These are phyloP conservation scores for Phaffomyces opuntiae DNA, from an alignment of 805 yeast genomes.

Conservation along the genomic window DNA sequence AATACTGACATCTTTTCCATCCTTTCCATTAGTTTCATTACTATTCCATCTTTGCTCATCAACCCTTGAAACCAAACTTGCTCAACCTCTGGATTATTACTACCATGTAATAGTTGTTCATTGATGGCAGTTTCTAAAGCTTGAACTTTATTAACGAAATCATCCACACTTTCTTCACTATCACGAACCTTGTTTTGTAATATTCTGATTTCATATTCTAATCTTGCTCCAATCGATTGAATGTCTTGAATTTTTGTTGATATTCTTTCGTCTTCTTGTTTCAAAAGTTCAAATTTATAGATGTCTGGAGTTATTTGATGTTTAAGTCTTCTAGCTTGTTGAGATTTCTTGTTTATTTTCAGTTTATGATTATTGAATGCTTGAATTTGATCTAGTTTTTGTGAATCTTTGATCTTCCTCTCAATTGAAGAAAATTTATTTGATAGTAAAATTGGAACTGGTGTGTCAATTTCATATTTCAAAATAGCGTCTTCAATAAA, in stretches of 20 bases:
- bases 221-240: conserved; percentile 48
- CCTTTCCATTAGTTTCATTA: background rate
- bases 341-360: background rate
- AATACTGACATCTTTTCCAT: background rate
- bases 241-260: conserved; percentile 40
- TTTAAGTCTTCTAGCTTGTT: conserved; percentile 4
- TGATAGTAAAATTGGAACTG: conserved; percentile 11
- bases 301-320: conserved; percentile 15
- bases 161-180: conserved; percentile 51
- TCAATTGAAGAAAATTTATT: conserved; percentile 7
- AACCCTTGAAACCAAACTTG: background rate
- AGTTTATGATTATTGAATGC: background rate
- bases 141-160: conserved; percentile 34
- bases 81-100: background rate
- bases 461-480: conserved; percentile 7
- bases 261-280: conserved; percentile 24
- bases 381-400: background rate
- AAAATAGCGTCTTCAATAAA: conserved; percentile 20
- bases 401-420: background rate
- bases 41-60: background rate
- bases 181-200: conserved; percentile 57
- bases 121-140: conserved; percentile 23
- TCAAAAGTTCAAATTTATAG: conserved; percentile 16
- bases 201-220: conserved; percentile 59
- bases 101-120: conserved; percentile 3